Evolutionary conservation across 83 land plant genomes (phyloP), one percentile per base, ranked within the genome.

Genomic region (Thuja plicata): DNA sequence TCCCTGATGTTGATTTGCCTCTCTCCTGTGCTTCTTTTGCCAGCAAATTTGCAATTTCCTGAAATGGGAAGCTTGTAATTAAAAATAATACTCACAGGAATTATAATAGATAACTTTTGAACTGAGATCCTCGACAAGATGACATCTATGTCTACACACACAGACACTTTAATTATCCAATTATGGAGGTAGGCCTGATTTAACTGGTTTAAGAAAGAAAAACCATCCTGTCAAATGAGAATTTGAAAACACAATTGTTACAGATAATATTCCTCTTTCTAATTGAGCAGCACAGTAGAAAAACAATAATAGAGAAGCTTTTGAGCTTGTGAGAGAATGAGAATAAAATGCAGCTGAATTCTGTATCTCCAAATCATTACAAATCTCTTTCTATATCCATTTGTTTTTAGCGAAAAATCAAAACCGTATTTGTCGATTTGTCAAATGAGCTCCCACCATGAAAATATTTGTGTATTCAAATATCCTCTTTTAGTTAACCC

Each of bases 1-100:
- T 91, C n/a, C 87, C 81, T 37, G 91, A 88, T 84, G 90, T 24
- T 66, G 94, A 94, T 32, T 87, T 87, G 62, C 95, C 95, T 48
- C 91, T 87, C 43, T 92, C 94, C 32, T 94, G 95, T 34, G 94
- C 95, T 80, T 89, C 88, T 37, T 32, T 74, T 71, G 93, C 93
- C 55, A 94, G 84, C 21, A 89, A 9, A n/a, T 87, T 91, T 41
- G 95, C 94, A 46, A 94, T 93, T 78, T 92, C 95, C 95, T 94
- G 89, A 76, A 70, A 24, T 83, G 37, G 30, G 16, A 83, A 15
- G 8, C 85, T 40, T n/a, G 37, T 5, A 83, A 83, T 46, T n/a
- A 83, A 13, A 24, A 83, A 83, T 16, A 13, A 30, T n/a, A 48
- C 15, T n/a, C 5, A 12, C 5, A 45, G 12, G 35, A 82, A 30